These are phyloP conservation scores for Fusarium burgessii DNA, from an alignment of 2,329 filamentous ascomycete genomes.

Conservation along the genomic window DNA sequence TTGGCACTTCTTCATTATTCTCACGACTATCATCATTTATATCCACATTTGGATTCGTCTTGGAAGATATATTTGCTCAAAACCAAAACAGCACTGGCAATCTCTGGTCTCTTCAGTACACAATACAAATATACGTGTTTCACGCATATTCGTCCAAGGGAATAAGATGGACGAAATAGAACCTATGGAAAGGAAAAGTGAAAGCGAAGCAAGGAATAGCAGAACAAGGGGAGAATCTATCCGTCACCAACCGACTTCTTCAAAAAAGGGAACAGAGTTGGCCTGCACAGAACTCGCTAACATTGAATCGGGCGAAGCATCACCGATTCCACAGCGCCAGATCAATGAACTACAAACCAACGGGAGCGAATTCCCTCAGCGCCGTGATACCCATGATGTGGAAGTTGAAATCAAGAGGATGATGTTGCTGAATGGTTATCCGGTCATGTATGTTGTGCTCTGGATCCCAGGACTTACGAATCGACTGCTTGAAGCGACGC, in stretches of 20 bases:
- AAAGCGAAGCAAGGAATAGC: constrained; percentile 3
- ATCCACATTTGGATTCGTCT: constrained; percentile 53
- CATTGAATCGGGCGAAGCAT: constrained; percentile 9
- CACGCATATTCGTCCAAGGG: constrained; percentile 8
- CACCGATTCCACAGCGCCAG: neutral
- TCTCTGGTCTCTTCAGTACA: constrained; percentile 8
- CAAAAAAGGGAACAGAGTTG: constrained; percentile 1
- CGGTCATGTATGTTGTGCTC: constrained; percentile 41
- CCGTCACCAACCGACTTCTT: neutral
- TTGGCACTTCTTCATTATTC: constrained; percentile 59
- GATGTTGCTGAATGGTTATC: constrained; percentile 44
- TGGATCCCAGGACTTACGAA: constrained; percentile 43
- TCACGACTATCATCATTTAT: constrained; percentile 56
- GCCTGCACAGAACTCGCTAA: constrained; percentile 22
- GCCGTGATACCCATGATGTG: constrained; percentile 26
- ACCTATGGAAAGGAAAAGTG: constrained; percentile 11
- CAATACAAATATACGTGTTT: constrained; percentile 8
- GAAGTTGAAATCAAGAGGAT: constrained; percentile 42
- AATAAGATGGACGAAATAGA: constrained; percentile 15
- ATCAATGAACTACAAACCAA: constrained; percentile 33
- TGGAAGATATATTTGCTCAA: constrained; percentile 17
- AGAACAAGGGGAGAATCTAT: neutral
- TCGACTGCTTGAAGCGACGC: constrained; percentile 38
- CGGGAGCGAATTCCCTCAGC: constrained; percentile 41
- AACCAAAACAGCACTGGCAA: neutral